Evolutionary conservation across 768 basidiomycete genomes (phyloP).

Genomic region (Naganishia antarctica): DNA sequence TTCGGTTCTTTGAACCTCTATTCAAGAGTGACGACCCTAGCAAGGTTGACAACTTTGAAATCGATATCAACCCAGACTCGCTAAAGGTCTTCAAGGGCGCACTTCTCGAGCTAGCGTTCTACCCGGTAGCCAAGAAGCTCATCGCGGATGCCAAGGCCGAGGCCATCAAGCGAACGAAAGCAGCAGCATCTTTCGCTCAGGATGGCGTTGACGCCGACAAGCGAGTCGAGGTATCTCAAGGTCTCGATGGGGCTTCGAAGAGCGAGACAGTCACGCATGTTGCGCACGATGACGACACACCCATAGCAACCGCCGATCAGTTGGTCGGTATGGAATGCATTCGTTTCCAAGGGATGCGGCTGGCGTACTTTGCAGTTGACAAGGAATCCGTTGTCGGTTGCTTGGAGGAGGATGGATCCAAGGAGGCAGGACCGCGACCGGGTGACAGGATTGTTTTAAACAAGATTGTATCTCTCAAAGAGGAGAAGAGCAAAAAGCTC

Average conservation of each 20-base stretch:
- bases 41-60: conserved; percentile 66
- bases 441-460: conserved; percentile 83
- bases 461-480: conserved; percentile 87
- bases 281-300: conserved; percentile 52
- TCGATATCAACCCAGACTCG: conserved; percentile 76
- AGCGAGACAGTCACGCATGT: conserved; percentile 21
- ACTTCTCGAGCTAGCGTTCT: conserved; percentile 84
- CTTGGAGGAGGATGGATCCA: conserved; percentile 56
- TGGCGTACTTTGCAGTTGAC: conserved; percentile 92
- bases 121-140: conserved; percentile 67
- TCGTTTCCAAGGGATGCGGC: conserved; percentile 91
- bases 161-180: conserved; percentile 54
- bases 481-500: conserved; percentile 73
- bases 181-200: conserved; percentile 33
- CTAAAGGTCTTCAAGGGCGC: conserved; percentile 74
- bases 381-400: conserved; percentile 69
- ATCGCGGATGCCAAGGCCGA: conserved; percentile 62
- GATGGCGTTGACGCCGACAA: conserved; percentile 55
- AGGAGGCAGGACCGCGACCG: conserved; percentile 53
- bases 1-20: conserved; percentile 81
- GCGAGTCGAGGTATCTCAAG: conserved; percentile 43
- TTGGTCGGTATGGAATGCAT: conserved; percentile 85
- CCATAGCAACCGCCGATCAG: conserved; percentile 69
- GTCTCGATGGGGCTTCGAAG: background rate
- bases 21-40: conserved; percentile 91